phyloP scores from a whole-genome alignment of 768 basidiomycete species.

The Favolaschia claudopus region DNA sequence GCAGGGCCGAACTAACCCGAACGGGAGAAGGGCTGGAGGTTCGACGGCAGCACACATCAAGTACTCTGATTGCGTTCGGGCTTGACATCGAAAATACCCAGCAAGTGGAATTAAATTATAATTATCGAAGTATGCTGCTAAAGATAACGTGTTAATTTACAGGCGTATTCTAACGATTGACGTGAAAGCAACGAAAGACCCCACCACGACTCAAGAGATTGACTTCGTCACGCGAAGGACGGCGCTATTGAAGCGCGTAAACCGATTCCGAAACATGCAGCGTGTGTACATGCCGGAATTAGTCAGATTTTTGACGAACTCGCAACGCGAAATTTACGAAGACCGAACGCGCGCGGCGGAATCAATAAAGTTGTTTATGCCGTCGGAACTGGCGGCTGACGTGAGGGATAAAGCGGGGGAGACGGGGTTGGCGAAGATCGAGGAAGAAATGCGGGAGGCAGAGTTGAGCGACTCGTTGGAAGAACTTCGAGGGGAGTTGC shows the following conservation, averaged over 20 bases:
- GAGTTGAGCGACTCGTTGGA: constrained; percentile 36
- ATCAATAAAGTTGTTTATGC: constrained; percentile 27
- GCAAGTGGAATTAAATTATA: too few species aligned
- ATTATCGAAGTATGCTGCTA: too few species aligned
- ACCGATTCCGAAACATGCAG: neutral
- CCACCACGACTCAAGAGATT: constrained; percentile 25
- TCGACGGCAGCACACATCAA: too few species aligned
- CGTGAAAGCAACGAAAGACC: neutral
- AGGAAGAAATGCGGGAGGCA: constrained; percentile 26
- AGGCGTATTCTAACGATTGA: neutral
- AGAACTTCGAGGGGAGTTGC: constrained; percentile 27
- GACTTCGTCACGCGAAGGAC: constrained; percentile 2
- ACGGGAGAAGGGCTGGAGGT: neutral
- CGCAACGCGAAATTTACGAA: neutral
- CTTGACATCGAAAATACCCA: neutral
- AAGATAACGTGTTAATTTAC: neutral
- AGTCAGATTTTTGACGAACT: neutral
- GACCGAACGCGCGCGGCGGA: neutral
- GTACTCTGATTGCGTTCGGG: neutral
- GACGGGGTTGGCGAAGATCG: constrained; percentile 14
- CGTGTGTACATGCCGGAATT: neutral
- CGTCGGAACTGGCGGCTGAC: constrained; percentile 24
- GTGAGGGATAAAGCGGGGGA: neutral
- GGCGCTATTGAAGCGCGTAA: neutral
- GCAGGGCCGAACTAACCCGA: neutral